A percentile compares a stretch with the other conserved stretches of the same genome.
phyloP scores from a whole-genome alignment of 345 rosid species.

The Heritiera littoralis region DNA sequence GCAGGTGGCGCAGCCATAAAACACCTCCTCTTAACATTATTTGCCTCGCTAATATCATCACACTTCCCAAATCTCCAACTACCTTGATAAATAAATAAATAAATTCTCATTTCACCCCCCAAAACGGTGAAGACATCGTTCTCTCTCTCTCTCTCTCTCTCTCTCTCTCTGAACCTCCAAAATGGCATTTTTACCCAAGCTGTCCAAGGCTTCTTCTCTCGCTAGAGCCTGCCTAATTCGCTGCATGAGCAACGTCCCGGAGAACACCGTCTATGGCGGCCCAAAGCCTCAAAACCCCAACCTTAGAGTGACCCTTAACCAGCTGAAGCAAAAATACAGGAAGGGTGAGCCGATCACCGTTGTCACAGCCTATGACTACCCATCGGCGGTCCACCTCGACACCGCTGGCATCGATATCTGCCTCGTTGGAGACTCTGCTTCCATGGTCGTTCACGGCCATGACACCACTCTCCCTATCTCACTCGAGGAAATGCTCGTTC shows the following conservation, averaged over 20 bases:
- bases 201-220: constrained; percentile 5
- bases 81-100: not conserved
- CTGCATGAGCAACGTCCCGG: constrained; percentile 76
- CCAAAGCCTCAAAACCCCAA: constrained; percentile 61
- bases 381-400: constrained; percentile 82
- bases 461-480: constrained; percentile 94
- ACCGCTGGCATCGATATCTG: constrained; percentile 80
- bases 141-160: too few relatives aligned
- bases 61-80: not conserved
- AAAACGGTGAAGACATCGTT: not conserved
- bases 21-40: not conserved
- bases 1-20: constrained; percentile 19
- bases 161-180: not conserved
- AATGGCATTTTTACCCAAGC: constrained; percentile 14
- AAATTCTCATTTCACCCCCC: not conserved
- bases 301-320: constrained; percentile 60
- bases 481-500: constrained; percentile 89
- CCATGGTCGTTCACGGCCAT: constrained; percentile 97
- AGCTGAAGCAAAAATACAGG: constrained; percentile 58
- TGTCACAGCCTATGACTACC: constrained; percentile 88
- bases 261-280: constrained; percentile 78
- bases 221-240: constrained; percentile 35
- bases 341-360: constrained; percentile 66
- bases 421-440: constrained; percentile 87
- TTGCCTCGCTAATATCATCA: not conserved